Evolutionary conservation across 768 basidiomycete genomes (phyloP).

Genomic region (Tricholoma matsutake): DNA sequence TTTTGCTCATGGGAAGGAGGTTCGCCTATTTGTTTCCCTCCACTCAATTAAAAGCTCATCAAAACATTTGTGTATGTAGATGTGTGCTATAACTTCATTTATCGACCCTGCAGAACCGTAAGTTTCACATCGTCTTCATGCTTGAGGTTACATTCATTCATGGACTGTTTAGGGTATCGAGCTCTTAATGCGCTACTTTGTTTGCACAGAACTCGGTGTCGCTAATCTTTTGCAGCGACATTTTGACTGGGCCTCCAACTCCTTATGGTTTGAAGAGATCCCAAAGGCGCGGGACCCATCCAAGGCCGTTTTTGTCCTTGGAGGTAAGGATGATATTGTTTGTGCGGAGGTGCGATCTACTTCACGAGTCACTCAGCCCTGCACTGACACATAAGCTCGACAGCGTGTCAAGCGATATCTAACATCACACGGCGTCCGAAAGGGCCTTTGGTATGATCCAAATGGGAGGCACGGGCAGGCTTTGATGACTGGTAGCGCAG

Average conservation of each 20-base stretch:
- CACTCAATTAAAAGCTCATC: not conserved
- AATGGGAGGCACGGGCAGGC: constrained; percentile 62
- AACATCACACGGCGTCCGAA: constrained; percentile 65
- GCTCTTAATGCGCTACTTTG: constrained; percentile 82
- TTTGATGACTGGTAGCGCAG: constrained; percentile 47
- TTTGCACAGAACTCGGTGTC: constrained; percentile 83
- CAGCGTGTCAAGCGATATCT: constrained; percentile 76
- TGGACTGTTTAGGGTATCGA: constrained; percentile 61
- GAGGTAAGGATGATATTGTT: constrained; percentile 80
- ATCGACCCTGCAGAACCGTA: constrained; percentile 64
- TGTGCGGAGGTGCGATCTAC: constrained; percentile 54
- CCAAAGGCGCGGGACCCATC: constrained; percentile 68
- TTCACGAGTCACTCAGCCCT: not conserved
- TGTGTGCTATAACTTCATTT: constrained; percentile 90
- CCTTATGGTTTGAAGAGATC: constrained; percentile 89
- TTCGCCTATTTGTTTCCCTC: constrained; percentile 30
- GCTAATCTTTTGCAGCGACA: constrained; percentile 81
- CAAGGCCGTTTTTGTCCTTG: constrained; percentile 72
- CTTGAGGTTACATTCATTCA: constrained; percentile 3
- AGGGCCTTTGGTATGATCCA: constrained; percentile 65
- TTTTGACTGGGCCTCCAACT: constrained; percentile 85
- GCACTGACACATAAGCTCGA: not conserved
- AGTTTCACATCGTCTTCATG: constrained; percentile 20
- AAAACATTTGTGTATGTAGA: constrained; percentile 40
- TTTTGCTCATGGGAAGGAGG: constrained; percentile 96